Percentiles rank a stretch among this genome's conserved stretches.
Evolutionary conservation across 192 early-diverging fungal species (phyloP).

Genomic region (Mortierella claussenii): DNA sequence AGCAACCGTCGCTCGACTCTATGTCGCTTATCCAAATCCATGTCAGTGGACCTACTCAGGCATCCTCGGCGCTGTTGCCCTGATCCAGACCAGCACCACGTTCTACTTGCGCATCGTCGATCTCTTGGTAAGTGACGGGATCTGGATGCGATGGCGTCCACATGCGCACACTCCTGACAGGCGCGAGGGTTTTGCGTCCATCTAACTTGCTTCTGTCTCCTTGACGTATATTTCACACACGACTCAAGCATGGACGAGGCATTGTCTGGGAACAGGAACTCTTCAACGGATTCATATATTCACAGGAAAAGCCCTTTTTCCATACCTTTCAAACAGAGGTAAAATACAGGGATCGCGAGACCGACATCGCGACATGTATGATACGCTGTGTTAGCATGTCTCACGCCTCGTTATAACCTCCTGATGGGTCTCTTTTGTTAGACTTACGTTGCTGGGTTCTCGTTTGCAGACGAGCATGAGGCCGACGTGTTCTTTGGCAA

Average conservation of each 20-base stretch:
- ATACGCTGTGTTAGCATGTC: no score
- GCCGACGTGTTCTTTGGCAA: constrained; percentile 73
- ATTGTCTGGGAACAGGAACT: constrained; percentile 86
- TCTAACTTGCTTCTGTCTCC: no score
- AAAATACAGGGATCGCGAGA: no score
- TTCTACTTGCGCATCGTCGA: constrained; percentile 81
- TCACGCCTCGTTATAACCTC: no score
- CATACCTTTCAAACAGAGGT: constrained; percentile 77
- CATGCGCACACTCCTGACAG: no score
- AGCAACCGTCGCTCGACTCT: constrained; percentile 80
- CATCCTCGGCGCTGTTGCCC: constrained; percentile 73
- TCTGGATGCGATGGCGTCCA: no score
- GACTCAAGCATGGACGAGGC: constrained; percentile 60
- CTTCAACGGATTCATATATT: constrained; percentile 74
- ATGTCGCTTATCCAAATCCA: constrained; percentile 74
- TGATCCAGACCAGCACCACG: constrained; percentile 63
- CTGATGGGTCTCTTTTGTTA: constrained; percentile 15
- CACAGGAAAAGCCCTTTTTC: constrained; percentile 70
- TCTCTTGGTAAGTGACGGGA: constrained; percentile 54
- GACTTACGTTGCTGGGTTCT: constrained; percentile 72
- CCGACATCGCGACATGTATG: no score
- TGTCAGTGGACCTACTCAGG: constrained; percentile 74
- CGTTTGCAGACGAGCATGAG: constrained; percentile 77
- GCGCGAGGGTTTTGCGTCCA: no score
- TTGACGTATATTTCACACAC: no score